Conservation (phyloP, 2,329 filamentous ascomycete genomes). For the Ophiostoma piceae region DNA sequence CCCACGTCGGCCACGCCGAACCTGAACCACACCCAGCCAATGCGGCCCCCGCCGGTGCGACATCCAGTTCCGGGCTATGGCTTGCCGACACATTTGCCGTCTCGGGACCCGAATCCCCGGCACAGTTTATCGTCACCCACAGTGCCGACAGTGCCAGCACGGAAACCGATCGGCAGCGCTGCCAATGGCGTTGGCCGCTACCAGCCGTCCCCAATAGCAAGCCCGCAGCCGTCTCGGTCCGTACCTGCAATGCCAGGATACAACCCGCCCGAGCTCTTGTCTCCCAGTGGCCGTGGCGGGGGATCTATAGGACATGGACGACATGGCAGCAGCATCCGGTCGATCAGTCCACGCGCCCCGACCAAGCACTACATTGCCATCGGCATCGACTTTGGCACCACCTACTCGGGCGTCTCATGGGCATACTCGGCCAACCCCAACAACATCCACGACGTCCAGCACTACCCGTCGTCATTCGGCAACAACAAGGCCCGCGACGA, state of each 20-base stretch:
- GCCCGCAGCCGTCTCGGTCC: background rate
- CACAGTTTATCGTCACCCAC: background rate
- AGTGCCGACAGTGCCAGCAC: background rate
- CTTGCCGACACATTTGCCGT: background rate
- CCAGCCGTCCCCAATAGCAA: background rate
- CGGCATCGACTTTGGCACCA: conserved; percentile 27
- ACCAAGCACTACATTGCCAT: conserved; percentile 21
- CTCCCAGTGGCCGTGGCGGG: background rate
- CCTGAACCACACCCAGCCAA: background rate
- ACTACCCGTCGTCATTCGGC: background rate
- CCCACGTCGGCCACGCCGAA: background rate
- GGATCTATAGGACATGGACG: too few species aligned
- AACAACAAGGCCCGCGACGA: conserved; percentile 21
- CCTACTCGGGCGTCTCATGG: conserved; percentile 26
- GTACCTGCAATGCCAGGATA: background rate
- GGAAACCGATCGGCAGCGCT: background rate
- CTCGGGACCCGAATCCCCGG: background rate
- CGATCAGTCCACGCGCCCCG: background rate
- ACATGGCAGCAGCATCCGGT: background rate
- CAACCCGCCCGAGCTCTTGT: background rate
- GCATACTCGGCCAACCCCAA: conserved; percentile 20
- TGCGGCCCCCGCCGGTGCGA: background rate
- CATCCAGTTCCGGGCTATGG: background rate
- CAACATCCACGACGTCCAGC: conserved; percentile 17
- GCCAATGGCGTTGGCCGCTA: background rate